Evolutionary conservation across 352 stramenopile genomes (phyloP).

Genomic region (Aphanomyces euteiches): DNA sequence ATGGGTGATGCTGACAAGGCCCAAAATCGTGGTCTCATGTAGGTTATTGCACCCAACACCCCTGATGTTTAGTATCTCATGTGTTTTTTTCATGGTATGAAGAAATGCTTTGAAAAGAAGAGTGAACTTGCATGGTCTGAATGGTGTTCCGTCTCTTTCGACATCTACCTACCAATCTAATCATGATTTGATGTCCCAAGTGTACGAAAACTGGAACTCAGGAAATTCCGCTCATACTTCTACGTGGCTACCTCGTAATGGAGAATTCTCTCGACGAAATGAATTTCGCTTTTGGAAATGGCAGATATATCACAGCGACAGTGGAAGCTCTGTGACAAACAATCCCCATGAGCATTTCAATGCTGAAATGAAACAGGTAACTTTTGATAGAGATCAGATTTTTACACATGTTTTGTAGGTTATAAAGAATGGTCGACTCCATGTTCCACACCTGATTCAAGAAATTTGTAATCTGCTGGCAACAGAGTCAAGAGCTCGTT

Average conservation of each 20-base stretch:
- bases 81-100: neutral
- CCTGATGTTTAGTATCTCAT: neutral
- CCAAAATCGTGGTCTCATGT: neutral
- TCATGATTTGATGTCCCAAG: neutral
- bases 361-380: neutral
- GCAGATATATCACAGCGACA: too few species aligned
- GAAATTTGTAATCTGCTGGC: too few species aligned
- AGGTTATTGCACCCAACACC: neutral
- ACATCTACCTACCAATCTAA: neutral
- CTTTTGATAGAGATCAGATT: neutral
- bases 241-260: neutral
- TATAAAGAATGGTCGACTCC: too few species aligned
- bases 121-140: neutral
- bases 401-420: too few species aligned
- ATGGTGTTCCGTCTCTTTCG: neutral
- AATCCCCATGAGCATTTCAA: neutral
- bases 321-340: too few species aligned
- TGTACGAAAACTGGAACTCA: neutral
- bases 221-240: neutral
- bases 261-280: neutral
- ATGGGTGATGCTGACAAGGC: conserved; percentile 3
- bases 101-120: neutral
- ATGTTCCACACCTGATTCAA: too few species aligned
- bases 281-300: neutral
- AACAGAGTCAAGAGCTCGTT: too few species aligned